phyloP scores from a whole-genome alignment of 2,329 filamentous ascomycete species.

The Dryadomyces sulphureus region DNA sequence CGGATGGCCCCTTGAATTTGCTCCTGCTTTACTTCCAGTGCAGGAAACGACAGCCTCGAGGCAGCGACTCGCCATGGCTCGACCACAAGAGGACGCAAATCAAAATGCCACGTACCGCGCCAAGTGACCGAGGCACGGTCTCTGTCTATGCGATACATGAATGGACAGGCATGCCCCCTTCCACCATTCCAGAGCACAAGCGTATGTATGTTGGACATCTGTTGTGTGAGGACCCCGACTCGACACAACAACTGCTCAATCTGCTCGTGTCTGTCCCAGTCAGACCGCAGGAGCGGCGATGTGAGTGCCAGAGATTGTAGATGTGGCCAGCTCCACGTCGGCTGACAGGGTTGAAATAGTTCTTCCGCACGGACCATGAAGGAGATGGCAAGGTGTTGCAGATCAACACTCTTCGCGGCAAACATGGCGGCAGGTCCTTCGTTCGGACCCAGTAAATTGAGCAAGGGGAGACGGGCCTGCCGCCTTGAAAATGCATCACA shows the following conservation, averaged over 20 bases:
- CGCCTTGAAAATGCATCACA: conserved; percentile 1
- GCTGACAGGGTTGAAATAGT: conserved; percentile 14
- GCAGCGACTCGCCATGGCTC: conserved; percentile 13
- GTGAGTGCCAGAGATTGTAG: conserved; percentile 20
- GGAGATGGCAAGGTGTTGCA: conserved; percentile 17
- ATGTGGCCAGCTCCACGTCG: conserved; percentile 15
- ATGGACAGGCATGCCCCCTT: conserved; percentile 17
- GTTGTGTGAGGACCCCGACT: conserved; percentile 12
- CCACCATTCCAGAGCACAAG: conserved; percentile 21
- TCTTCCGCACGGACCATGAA: conserved; percentile 16
- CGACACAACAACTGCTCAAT: conserved; percentile 14
- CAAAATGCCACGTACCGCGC: conserved; percentile 19
- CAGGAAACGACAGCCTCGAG: conserved; percentile 7
- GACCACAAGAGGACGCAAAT: conserved; percentile 14
- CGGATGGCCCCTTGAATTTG: conserved; percentile 10
- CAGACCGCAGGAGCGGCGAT: conserved; percentile 14
- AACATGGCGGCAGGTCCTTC: conserved; percentile 10
- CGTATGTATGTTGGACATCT: conserved; percentile 18
- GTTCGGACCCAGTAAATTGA: background rate
- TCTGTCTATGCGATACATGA: conserved; percentile 16
- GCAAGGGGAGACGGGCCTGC: background rate
- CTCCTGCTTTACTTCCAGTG: conserved; percentile 14
- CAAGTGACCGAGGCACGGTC: conserved; percentile 16
- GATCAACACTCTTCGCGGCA: conserved; percentile 14
- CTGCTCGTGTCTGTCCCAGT: conserved; percentile 5